These are phyloP conservation scores for Xerocomus spinulosus DNA, from an alignment of 768 basidiomycete species.

Conservation along the genomic window DNA sequence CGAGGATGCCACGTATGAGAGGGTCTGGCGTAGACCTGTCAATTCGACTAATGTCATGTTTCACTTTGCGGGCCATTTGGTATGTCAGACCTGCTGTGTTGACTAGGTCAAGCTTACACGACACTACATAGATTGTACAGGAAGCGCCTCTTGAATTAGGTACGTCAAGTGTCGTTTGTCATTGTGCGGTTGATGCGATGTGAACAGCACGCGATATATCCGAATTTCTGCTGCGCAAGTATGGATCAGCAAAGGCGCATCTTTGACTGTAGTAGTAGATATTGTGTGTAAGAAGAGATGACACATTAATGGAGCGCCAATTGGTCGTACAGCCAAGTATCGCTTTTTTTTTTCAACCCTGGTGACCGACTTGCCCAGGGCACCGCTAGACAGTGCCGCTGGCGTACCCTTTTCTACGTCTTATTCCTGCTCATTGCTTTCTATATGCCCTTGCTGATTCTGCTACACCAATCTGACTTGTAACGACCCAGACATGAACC, in stretches of 20 bases:
- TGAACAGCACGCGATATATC: constrained; percentile 24
- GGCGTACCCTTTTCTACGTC: constrained; percentile 5
- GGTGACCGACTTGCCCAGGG: background rate
- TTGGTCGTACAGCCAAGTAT: constrained; percentile 1
- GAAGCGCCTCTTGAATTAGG: constrained; percentile 30
- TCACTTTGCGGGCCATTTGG: constrained; percentile 26
- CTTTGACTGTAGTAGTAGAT: background rate
- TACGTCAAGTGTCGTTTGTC: constrained; percentile 2
- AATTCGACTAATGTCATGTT: constrained; percentile 29
- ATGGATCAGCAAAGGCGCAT: constrained; percentile 5
- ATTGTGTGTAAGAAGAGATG: background rate
- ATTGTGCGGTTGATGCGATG: background rate
- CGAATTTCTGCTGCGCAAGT: constrained; percentile 18
- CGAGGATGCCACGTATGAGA: constrained; percentile 10
- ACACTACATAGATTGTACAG: constrained; percentile 21
- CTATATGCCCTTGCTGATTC: background rate
- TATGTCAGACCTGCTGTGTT: constrained; percentile 9
- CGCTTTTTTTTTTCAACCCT: background rate
- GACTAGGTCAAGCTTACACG: background rate
- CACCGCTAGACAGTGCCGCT: constrained; percentile 7
- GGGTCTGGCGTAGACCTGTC: constrained; percentile 29
- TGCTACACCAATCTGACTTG: background rate
- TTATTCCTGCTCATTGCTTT: background rate
- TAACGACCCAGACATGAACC: background rate
- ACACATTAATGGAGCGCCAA: no score